phyloP scores from a whole-genome alignment of 2,329 filamentous ascomycete species.

The Penicillium sp. region DNA sequence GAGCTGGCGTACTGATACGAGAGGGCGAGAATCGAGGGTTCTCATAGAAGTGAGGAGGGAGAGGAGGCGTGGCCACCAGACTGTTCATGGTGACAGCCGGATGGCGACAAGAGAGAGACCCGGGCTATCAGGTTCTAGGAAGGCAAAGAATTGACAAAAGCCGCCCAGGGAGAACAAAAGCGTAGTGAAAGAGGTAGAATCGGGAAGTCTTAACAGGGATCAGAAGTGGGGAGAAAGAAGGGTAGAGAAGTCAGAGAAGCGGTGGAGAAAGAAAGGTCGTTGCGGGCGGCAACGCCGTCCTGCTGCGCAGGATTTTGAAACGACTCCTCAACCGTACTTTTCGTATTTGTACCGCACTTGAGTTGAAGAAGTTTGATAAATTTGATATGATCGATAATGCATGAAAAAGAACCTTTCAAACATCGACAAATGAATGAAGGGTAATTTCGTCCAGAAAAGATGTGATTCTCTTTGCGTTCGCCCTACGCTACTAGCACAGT shows the following conservation, averaged over 20 bases:
- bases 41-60: constrained; percentile 59
- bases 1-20: constrained; percentile 48
- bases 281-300: constrained; percentile 34
- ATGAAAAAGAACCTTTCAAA: no score
- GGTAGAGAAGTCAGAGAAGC: constrained; percentile 26
- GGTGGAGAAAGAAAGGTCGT: constrained; percentile 28
- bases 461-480: no score
- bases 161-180: constrained; percentile 6
- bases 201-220: constrained; percentile 16
- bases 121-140: constrained; percentile 1
- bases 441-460: no score
- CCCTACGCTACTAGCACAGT: no score
- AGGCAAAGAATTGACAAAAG: background rate
- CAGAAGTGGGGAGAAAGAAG: constrained; percentile 19
- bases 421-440: no score
- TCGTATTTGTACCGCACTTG: no score
- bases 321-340: constrained; percentile 11
- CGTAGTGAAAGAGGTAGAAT: constrained; percentile 8
- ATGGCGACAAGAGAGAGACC: constrained; percentile 17
- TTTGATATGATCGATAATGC: no score
- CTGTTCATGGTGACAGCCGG: constrained; percentile 53
- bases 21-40: constrained; percentile 55
- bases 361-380: no score
- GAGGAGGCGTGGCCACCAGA: constrained; percentile 52
- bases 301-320: constrained; percentile 16